Evolutionary conservation across 2,329 filamentous ascomycete species (phyloP).

Genomic region (Aureobasidium sp.): DNA sequence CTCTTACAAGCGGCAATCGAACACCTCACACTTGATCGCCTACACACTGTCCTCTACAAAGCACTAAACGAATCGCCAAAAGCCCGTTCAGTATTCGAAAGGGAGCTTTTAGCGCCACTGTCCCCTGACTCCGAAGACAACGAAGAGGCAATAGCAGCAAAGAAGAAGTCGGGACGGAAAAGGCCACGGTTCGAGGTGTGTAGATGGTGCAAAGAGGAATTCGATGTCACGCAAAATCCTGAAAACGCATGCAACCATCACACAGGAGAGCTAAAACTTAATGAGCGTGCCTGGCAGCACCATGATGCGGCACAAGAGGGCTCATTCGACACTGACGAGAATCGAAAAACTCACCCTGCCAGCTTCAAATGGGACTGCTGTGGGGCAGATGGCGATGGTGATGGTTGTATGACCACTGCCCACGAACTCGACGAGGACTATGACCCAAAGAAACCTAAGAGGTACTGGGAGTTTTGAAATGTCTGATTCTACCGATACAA

Average conservation of each 20-base stretch:
- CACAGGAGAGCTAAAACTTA: background rate
- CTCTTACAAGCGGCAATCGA: background rate
- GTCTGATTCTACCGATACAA: background rate
- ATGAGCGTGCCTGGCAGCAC: background rate
- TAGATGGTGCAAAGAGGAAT: background rate
- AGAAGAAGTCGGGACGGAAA: background rate
- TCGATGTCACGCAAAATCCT: background rate
- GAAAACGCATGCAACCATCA: background rate
- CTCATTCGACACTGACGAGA: background rate
- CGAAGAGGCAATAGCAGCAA: background rate
- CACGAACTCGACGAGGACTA: background rate
- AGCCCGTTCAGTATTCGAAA: background rate
- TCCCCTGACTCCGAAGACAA: background rate
- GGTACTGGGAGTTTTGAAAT: background rate
- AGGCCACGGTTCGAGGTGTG: constrained; percentile 1
- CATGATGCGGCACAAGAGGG: background rate
- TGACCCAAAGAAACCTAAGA: background rate
- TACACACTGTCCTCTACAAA: background rate
- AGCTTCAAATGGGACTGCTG: background rate
- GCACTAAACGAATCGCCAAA: background rate
- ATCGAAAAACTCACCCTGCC: background rate
- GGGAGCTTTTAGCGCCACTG: background rate
- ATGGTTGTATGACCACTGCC: background rate
- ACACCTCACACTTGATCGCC: background rate
- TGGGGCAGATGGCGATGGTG: background rate